These are phyloP conservation scores for Mrakia blollopis DNA, from an alignment of 768 basidiomycete species.

Conservation along the genomic window DNA sequence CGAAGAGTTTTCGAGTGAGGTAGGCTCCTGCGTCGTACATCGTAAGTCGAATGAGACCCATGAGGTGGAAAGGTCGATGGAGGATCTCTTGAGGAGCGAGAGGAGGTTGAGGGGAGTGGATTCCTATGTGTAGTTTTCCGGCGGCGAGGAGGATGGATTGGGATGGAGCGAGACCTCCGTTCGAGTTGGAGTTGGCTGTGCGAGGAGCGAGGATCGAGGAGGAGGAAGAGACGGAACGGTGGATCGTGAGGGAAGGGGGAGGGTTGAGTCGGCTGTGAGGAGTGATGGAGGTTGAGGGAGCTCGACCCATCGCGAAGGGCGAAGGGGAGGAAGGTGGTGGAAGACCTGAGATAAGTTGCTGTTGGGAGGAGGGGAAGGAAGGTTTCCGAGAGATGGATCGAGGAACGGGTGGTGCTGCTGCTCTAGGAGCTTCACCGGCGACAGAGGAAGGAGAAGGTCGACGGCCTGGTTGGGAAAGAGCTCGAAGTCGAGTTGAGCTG, in stretches of 20 bases:
- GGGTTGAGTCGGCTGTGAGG: constrained; percentile 6
- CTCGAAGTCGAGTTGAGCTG: constrained; percentile 9
- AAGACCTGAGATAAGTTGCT: neutral
- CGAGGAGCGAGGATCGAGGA: neutral
- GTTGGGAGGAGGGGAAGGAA: neutral
- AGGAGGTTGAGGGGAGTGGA: constrained; percentile 11
- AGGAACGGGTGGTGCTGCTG: neutral
- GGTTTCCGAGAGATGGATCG: constrained; percentile 9
- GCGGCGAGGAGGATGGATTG: constrained; percentile 10
- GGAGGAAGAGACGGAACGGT: neutral
- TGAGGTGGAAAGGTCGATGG: constrained; percentile 8
- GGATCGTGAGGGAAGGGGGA: constrained; percentile 8
- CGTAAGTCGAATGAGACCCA: neutral
- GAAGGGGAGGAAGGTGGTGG: neutral
- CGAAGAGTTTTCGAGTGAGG: constrained; percentile 7
- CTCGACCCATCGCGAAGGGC: neutral
- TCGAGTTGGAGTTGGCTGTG: neutral
- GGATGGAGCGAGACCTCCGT: neutral
- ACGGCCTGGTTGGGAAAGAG: constrained; percentile 8
- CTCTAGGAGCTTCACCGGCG: neutral
- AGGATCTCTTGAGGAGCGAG: neutral
- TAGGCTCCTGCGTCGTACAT: constrained; percentile 14
- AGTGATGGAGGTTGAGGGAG: neutral
- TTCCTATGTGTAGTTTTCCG: neutral
- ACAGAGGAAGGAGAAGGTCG: neutral